phyloP scores from a whole-genome alignment of 2,329 filamentous ascomycete genomes.

The Cladosporium halotolerans region DNA sequence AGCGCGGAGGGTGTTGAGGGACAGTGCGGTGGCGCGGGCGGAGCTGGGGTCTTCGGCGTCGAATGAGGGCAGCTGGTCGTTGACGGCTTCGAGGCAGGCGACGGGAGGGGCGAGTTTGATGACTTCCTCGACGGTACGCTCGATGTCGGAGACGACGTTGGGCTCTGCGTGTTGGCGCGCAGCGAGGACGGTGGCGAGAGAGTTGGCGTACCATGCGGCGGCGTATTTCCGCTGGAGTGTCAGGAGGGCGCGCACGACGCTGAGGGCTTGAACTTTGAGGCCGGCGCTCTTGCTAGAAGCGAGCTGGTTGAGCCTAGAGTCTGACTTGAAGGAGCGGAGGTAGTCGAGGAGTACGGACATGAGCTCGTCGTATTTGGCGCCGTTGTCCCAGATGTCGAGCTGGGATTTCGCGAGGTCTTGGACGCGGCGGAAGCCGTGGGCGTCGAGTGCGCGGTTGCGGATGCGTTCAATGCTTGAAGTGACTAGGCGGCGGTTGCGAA shows the following conservation, averaged over 20 bases:
- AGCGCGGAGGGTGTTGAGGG: constrained; percentile 56
- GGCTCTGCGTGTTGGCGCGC: constrained; percentile 62
- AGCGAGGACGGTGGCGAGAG: constrained; percentile 60
- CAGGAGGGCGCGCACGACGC: constrained; percentile 67
- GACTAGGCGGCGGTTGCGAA: constrained; percentile 52
- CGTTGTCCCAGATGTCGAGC: constrained; percentile 54
- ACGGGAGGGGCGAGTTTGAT: constrained; percentile 59
- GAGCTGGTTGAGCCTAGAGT: constrained; percentile 37
- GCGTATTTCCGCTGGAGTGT: constrained; percentile 61
- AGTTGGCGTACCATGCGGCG: constrained; percentile 59
- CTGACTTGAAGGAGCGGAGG: constrained; percentile 47
- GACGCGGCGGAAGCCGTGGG: constrained; percentile 72
- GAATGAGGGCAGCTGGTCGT: constrained; percentile 30
- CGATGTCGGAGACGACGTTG: constrained; percentile 68
- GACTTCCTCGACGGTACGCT: constrained; percentile 67
- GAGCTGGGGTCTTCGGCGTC: constrained; percentile 28
- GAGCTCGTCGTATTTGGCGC: constrained; percentile 64
- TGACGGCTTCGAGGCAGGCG: constrained; percentile 32
- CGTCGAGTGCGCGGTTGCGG: constrained; percentile 65
- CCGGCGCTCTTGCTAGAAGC: constrained; percentile 41
- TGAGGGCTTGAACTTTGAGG: constrained; percentile 66
- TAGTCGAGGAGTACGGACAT: constrained; percentile 65
- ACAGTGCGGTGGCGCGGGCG: constrained; percentile 49
- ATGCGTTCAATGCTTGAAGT: constrained; percentile 70
- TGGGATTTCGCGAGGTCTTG: constrained; percentile 67